Evolutionary conservation across 176 grass and related monocot genomes (phyloP).

Genomic region (Hsuehochloa calcarea): DNA sequence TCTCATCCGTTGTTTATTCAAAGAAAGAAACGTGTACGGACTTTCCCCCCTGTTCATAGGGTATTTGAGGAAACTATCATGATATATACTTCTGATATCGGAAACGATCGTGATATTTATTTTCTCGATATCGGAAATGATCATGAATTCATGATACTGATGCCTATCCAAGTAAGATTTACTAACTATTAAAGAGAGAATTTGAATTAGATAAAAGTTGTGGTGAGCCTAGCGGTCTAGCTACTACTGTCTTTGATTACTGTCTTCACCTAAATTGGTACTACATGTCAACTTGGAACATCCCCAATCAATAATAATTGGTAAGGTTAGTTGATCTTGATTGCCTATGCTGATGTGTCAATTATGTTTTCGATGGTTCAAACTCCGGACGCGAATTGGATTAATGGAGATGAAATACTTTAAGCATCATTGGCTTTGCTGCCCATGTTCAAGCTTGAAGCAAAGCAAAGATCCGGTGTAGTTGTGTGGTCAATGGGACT

Average conservation of each 20-base stretch:
- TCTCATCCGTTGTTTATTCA: constrained; percentile 1
- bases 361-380: neutral
- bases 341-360: neutral
- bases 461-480: neutral
- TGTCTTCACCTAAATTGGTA: neutral
- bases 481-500: neutral
- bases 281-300: neutral
- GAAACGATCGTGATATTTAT: neutral
- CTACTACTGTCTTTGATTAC: neutral
- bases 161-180: neutral
- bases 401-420: neutral
- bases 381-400: neutral
- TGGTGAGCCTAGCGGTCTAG: neutral
- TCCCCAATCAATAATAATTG: neutral
- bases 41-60: neutral
- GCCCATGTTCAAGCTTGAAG: neutral
- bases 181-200: neutral
- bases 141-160: constrained; percentile 2
- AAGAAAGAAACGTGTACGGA: neutral
- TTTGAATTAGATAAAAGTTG: neutral
- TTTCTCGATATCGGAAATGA: neutral
- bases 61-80: neutral
- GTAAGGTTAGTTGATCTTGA: neutral
- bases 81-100: neutral
- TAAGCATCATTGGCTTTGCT: neutral